A percentile compares a stretch with the other conserved stretches of the same genome.
These are phyloP conservation scores for Diaporthe sp. DNA, from an alignment of 2,329 filamentous ascomycete genomes.

Conservation along the genomic window DNA sequence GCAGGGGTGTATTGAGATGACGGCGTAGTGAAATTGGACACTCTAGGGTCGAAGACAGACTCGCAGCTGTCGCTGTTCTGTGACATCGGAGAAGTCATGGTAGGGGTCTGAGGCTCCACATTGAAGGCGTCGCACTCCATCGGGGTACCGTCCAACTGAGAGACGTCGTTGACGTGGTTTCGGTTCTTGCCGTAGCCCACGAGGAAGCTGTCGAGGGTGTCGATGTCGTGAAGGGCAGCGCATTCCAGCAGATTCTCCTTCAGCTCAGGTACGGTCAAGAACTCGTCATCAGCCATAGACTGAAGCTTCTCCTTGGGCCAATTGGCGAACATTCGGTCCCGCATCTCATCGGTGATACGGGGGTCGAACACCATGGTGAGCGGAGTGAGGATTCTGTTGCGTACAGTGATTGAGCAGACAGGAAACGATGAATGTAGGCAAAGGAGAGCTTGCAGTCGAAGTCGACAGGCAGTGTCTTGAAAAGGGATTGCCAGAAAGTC, in stretches of 20 bases:
- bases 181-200: not conserved
- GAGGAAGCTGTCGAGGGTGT: not conserved
- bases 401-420: not conserved
- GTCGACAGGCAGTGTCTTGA: not conserved
- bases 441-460: not conserved
- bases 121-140: not conserved
- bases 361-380: not conserved
- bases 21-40: not conserved
- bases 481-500: too few relatives aligned
- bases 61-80: not conserved
- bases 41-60: not conserved
- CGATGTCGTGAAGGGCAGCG: not conserved
- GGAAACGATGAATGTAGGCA: not conserved
- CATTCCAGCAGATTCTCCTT: slow-evolving; percentile 7
- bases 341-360: slow-evolving; percentile 10
- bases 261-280: not conserved
- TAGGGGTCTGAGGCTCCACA: not conserved
- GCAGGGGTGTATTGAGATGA: not conserved
- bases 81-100: not conserved
- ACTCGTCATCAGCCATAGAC: not conserved
- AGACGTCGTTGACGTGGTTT: not conserved
- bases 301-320: not conserved
- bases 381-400: not conserved
- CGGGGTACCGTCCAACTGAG: not conserved
- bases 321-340: slow-evolving; percentile 3